Base-by-base conservation (phyloP, 2,329 filamentous ascomycete genomes). In the Fusarium sambucinum region DNA sequence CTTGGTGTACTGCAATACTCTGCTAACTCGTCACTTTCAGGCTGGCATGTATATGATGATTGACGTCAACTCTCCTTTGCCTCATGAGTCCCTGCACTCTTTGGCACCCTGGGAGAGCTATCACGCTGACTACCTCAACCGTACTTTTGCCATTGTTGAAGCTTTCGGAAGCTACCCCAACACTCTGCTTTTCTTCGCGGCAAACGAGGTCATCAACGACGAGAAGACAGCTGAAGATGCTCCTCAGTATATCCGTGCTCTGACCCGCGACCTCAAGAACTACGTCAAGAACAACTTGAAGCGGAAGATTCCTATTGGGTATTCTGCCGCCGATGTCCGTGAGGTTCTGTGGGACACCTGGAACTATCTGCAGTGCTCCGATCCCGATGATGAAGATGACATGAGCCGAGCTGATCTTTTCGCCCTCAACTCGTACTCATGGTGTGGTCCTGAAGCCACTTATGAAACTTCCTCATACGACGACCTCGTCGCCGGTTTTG, bases 241-340 rank as follows among this genome's bases (percentile, higher is more conserved):
- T 33, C 90, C 91, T 41, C 90, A 88, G n/a, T 94, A 92, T 77
- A 83, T 90, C 70, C 85, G 89, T 79, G 92, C 92, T 66, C 87
- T 93, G 67, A 93, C 90, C 46, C 90, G 92, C 75, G 92, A 94
- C 79, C 84, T 94, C 77, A 93, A 92, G 84, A 90, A 89, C 77
- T 94, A 94, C 83, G 89, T 94, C 81, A 87, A 89, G 80, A 89
- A 89, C 75, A 87, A 91, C 75, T 82, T 86, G 63, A 84, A 88
- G 75, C 90, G 92, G 72, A 72, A 81, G 63, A 91, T 94, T 69
- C 91, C 92, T 23, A 90, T 94, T 59, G 92, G 92, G 44, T 94
- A 94, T 84, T 93, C 91, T 9, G 92, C 92, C 62, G 92, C 92
- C 48, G 92, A 94, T 77, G 92, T 95, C 42, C 89, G 92, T 63